A percentile compares a stretch with the other conserved stretches of the same genome.
Conservation (phyloP, 2,329 filamentous ascomycete species). For the Cephalotrichum gorgonifer region DNA sequence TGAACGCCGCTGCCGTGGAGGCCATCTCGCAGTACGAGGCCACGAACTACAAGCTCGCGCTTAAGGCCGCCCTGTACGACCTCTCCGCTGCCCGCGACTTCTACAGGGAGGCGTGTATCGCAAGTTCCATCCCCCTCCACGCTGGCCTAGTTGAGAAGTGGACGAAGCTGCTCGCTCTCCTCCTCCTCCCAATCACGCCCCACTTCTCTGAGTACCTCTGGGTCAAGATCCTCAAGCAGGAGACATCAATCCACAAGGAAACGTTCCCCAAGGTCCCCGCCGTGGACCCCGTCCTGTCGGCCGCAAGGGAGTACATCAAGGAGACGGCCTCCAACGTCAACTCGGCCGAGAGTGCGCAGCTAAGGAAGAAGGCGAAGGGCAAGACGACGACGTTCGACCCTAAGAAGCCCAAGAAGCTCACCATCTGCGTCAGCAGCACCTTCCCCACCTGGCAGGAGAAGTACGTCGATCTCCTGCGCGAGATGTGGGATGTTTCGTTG, state of each 20-base stretch:
- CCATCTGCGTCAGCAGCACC: constrained; percentile 67
- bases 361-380: constrained; percentile 89
- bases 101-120: constrained; percentile 74
- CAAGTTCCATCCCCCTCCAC: constrained; percentile 78
- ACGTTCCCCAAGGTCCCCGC: constrained; percentile 61
- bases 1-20: constrained; percentile 74
- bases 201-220: constrained; percentile 95
- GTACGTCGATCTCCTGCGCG: constrained; percentile 70
- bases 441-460: constrained; percentile 90
- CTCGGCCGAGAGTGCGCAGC: constrained; percentile 69
- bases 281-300: constrained; percentile 57
- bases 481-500: constrained; percentile 52
- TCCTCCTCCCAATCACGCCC: constrained; percentile 76
- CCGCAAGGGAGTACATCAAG: constrained; percentile 75
- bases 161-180: constrained; percentile 74
- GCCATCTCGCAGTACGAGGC: constrained; percentile 67
- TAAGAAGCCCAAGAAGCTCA: constrained; percentile 83
- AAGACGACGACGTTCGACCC: constrained; percentile 80
- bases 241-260: constrained; percentile 67
- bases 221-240: constrained; percentile 77
- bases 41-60: constrained; percentile 53
- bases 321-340: constrained; percentile 69
- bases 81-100: constrained; percentile 80
- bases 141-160: constrained; percentile 68
- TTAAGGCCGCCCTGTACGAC: constrained; percentile 76